Evolutionary conservation across 31 red algal species (phyloP).

Genomic region (Porphyra umbilicalis): DNA sequence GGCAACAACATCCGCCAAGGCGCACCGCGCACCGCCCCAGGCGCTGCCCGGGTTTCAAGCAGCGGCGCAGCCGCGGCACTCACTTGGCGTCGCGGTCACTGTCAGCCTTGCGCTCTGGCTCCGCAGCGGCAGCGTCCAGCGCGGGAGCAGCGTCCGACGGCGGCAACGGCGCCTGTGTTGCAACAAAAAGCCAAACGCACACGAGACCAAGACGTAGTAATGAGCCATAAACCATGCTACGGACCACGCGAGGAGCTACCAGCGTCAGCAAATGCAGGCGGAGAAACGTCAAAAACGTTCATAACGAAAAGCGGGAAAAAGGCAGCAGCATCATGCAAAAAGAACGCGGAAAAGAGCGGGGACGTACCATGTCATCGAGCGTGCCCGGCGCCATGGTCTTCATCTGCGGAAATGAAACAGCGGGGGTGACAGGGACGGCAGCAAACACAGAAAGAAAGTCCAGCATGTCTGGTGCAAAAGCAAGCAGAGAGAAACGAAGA

Average conservation of each 20-base stretch:
- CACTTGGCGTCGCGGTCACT: background rate
- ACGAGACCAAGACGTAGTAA: background rate
- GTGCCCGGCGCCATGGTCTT: background rate
- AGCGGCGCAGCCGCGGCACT: too few species aligned
- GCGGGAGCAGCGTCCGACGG: background rate
- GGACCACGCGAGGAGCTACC: too few species aligned
- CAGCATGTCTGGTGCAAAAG: too few species aligned
- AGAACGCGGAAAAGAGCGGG: background rate
- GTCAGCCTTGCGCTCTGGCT: background rate
- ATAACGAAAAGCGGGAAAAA: too few species aligned
- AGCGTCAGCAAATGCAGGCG: background rate
- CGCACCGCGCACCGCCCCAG: too few species aligned
- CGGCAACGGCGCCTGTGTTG: background rate
- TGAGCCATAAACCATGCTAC: too few species aligned
- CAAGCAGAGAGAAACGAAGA: too few species aligned
- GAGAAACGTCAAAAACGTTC: background rate
- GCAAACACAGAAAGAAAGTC: background rate
- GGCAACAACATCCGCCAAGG: too few species aligned
- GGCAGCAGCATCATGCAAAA: too few species aligned
- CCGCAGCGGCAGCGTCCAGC: background rate
- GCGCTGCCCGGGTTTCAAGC: too few species aligned
- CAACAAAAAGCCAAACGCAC: background rate
- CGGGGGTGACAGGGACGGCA: background rate
- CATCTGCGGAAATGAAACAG: background rate
- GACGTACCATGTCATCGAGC: background rate